phyloP scores from a whole-genome alignment of 208 protist genomes.

The Crithidia fasciculata region DNA sequence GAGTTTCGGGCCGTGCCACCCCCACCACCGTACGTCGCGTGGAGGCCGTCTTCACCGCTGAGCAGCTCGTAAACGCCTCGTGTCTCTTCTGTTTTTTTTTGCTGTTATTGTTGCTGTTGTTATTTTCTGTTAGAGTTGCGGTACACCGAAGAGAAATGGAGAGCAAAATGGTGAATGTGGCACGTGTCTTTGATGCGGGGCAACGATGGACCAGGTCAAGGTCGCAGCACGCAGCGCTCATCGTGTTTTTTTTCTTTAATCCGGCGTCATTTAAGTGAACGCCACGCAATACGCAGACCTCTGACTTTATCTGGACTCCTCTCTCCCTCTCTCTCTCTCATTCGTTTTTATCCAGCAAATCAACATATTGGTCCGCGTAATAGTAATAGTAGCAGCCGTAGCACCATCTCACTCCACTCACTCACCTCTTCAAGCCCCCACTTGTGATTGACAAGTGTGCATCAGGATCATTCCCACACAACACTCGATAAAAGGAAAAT shows the following conservation, averaged over 20 bases:
- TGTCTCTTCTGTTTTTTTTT: background rate
- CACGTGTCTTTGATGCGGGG: no score
- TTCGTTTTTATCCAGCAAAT: no score
- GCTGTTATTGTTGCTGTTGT: no score
- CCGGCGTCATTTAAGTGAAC: no score
- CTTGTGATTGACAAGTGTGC: background rate
- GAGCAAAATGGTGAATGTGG: no score
- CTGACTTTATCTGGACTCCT: background rate
- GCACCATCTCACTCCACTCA: background rate
- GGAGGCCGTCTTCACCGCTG: background rate
- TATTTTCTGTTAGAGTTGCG: no score
- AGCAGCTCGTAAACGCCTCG: background rate
- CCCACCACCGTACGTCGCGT: slow-evolving; percentile 26
- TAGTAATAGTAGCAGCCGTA: slow-evolving; percentile 14
- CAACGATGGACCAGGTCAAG: no score
- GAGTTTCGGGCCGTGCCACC: slow-evolving; percentile 38
- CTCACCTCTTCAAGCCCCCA: background rate
- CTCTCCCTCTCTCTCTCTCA: background rate
- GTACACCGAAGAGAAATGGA: no score
- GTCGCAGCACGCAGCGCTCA: background rate
- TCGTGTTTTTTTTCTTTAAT: background rate
- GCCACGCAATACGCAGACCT: no score
- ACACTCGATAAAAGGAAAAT: slow-evolving; percentile 18
- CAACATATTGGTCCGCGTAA: no score
- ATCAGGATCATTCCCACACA: background rate